Percentiles rank a stretch among this genome's conserved stretches.
Conservation (phyloP, 1,139 yeast genomes). For the Yarrowia galli region DNA sequence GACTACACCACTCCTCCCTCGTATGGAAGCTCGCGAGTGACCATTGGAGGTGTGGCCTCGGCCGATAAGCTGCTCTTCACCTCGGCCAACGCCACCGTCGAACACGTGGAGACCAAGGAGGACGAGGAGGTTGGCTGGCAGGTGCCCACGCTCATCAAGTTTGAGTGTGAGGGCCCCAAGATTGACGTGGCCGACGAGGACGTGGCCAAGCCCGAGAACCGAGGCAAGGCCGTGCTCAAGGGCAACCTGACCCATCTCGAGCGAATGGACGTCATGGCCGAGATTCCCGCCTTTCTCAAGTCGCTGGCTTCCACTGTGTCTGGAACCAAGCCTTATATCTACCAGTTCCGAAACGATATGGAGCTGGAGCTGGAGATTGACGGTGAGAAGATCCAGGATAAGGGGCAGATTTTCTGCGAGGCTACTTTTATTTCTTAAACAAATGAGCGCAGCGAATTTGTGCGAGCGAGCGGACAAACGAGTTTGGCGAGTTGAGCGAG, state of each 20-base stretch:
- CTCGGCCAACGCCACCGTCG: conserved; percentile 69
- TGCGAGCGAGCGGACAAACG: too few relatives aligned
- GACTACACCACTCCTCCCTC: conserved; percentile 94
- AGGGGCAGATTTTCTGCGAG: conserved; percentile 79
- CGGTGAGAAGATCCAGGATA: conserved; percentile 57
- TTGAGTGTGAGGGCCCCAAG: conserved; percentile 62
- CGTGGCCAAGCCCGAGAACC: conserved; percentile 50
- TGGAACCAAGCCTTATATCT: conserved; percentile 93
- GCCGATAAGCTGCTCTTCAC: conserved; percentile 70
- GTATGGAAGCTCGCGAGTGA: conserved; percentile 81
- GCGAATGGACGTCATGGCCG: conserved; percentile 97
- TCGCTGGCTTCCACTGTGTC: conserved; percentile 93
- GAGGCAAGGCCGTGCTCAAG: conserved; percentile 49
- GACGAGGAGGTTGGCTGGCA: conserved; percentile 93
- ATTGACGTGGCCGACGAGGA: conserved; percentile 54
- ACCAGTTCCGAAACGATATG: conserved; percentile 78
- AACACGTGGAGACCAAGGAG: conserved; percentile 63
- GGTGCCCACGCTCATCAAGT: conserved; percentile 73
- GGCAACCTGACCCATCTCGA: conserved; percentile 64
- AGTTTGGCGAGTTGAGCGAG: too few relatives aligned
- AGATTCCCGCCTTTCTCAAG: conserved; percentile 92
- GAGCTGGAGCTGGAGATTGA: conserved; percentile 48
- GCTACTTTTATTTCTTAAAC: conserved; percentile 67
- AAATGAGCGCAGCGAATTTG: background rate
- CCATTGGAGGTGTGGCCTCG: conserved; percentile 74